Percentiles rank a stretch among this genome's conserved stretches.
Conservation (phyloP, 805 yeast species). For the Saccharomyces eubayanus region DNA sequence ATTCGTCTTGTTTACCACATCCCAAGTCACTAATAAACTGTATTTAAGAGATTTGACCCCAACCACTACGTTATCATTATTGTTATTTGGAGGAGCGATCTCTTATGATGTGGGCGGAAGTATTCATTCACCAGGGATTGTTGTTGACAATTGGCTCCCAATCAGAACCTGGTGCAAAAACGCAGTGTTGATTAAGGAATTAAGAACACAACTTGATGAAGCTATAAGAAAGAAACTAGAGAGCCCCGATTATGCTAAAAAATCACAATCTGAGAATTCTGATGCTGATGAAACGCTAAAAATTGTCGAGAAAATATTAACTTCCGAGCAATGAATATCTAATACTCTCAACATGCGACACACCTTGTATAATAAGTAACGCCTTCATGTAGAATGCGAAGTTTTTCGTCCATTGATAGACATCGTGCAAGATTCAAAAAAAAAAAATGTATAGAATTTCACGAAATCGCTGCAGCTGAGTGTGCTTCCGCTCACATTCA, state of each 20-base stretch:
- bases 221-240: constrained; percentile 56
- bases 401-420: no score
- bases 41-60: constrained; percentile 77
- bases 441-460: background rate
- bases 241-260: constrained; percentile 34
- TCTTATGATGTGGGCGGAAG: constrained; percentile 45
- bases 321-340: constrained; percentile 9
- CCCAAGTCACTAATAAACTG: constrained; percentile 57
- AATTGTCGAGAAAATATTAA: constrained; percentile 35
- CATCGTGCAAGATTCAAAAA: no score
- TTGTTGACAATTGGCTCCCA: constrained; percentile 84
- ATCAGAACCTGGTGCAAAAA: constrained; percentile 89
- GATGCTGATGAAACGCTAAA: constrained; percentile 33
- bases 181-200: constrained; percentile 71
- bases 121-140: constrained; percentile 69
- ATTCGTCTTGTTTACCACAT: constrained; percentile 55
- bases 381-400: background rate
- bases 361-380: background rate
- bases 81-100: constrained; percentile 76
- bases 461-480: background rate
- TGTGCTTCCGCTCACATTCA: background rate
- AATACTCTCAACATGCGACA: background rate
- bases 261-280: constrained; percentile 7
- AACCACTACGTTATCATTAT: constrained; percentile 55
- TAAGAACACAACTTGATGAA: constrained; percentile 57